Conservation (phyloP, 257 asterid genomes). For the Catharanthus roseus region DNA sequence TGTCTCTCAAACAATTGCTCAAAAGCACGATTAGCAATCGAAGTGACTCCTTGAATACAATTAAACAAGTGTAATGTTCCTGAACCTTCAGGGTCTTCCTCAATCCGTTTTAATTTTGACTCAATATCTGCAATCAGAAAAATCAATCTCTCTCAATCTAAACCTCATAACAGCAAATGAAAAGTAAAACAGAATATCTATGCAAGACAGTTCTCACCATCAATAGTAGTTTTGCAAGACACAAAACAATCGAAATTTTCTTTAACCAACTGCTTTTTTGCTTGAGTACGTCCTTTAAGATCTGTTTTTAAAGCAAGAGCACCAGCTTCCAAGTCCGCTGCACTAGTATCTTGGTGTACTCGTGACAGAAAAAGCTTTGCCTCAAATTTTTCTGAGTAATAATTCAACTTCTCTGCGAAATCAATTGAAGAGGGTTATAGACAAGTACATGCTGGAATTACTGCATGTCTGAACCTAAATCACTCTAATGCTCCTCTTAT, state of each 20-base stretch:
- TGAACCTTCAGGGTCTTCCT: slow-evolving; percentile 98
- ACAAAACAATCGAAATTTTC: slow-evolving; percentile 98
- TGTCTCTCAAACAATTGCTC: slow-evolving; percentile 97
- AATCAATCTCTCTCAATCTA: slow-evolving; percentile 10
- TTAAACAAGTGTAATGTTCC: slow-evolving; percentile 75
- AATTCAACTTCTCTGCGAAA: slow-evolving; percentile 75
- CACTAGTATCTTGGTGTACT: slow-evolving; percentile 81
- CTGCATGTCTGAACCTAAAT: not conserved
- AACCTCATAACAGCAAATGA: not conserved
- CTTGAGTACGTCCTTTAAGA: slow-evolving; percentile 91
- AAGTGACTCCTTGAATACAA: slow-evolving; percentile 80
- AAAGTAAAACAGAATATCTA: slow-evolving; percentile 6
- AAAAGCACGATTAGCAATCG: slow-evolving; percentile 83
- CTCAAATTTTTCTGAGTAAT: slow-evolving; percentile 83
- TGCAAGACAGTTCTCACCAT: slow-evolving; percentile 54
- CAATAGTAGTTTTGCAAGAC: slow-evolving; percentile 97
- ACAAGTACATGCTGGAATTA: slow-evolving; percentile 3
- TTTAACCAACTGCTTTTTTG: slow-evolving; percentile 93
- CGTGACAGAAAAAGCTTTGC: slow-evolving; percentile 83
- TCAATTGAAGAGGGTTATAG: slow-evolving; percentile 9
- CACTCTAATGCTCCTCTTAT: not conserved
- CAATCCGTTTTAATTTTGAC: slow-evolving; percentile 89
- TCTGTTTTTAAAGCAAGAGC: slow-evolving; percentile 79
- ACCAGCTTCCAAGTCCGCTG: slow-evolving; percentile 85
- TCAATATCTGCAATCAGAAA: slow-evolving; percentile 65